Evolutionary conservation across 345 rosid species (phyloP), one percentile per base, ranked within the genome.

Genomic region (Kandelia obovata): DNA sequence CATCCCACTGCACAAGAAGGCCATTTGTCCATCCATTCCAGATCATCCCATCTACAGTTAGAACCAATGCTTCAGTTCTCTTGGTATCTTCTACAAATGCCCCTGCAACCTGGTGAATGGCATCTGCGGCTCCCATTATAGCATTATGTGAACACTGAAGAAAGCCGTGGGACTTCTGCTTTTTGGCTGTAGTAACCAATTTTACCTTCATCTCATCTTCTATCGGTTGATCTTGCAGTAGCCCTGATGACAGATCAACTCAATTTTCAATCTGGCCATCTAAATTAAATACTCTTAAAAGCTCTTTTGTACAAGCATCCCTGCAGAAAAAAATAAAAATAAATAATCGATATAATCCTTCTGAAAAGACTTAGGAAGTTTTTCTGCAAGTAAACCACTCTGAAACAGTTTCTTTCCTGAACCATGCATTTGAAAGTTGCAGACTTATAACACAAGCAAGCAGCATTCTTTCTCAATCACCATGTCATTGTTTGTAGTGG

Each of bases 51-150:
- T 96, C 97, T 0, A 82, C 80, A 2, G 92, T 75, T 64, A 85
- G 72, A 46, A 90, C 92, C 9, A 92, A 31, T 6, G 98, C 98
- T 82, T 92, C 99, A 13, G 91, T 90, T 81, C 88, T 90, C 83
- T 83, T 96, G 59, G 75, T 69, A 64, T 96, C 98, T 51, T 96
- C 99, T 8, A 68, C 84, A 62, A 75, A 92, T 37, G 91, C 86
- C 35, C 91, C 95, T 26, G 97, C 98, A 58, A 87, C 98, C 55
- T 97, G 83, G 35, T 95, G 86, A 68, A 96, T 97, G 64, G 96
- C 98, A 58, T 86, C 98, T 16, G 99, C 98, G 32, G 99, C 99
- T 83, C 99, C 99, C 88, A 90, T 81, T 69, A 96, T 82, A 46
- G 98, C 99, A 79, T 96, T 90, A 23, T 98, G 88, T 16, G 98